Percentiles rank a stretch among this genome's conserved stretches.
phyloP scores from a whole-genome alignment of 139 green algal species.

The Coelastrella sp. region DNA sequence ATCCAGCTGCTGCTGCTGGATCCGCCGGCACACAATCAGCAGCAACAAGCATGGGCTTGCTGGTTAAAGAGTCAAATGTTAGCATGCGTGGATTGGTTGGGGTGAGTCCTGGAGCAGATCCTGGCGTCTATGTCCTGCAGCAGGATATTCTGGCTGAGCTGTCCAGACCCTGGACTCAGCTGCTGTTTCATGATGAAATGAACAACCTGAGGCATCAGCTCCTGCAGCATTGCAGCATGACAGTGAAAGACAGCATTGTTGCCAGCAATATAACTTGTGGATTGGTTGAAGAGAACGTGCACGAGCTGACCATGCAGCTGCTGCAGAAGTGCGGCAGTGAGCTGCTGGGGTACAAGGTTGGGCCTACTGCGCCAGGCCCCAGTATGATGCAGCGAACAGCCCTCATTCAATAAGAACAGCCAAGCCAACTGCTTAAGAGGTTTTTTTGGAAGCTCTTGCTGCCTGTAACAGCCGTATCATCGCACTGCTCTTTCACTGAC shows the following conservation, averaged over 20 bases:
- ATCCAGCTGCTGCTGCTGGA: neutral
- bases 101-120: neutral
- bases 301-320: slow-evolving; percentile 8
- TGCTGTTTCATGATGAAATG: slow-evolving; percentile 36
- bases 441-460: no score
- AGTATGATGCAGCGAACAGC: neutral
- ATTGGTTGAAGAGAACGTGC: neutral
- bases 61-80: neutral
- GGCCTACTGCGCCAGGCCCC: neutral
- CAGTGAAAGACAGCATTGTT: neutral
- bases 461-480: no score
- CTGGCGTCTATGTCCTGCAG: slow-evolving; percentile 32
- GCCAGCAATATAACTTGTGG: neutral
- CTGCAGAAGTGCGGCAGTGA: slow-evolving; percentile 24
- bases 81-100: slow-evolving; percentile 3
- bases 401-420: no score
- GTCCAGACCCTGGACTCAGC: slow-evolving; percentile 27
- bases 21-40: neutral
- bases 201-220: slow-evolving; percentile 18
- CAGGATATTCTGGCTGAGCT: slow-evolving; percentile 17
- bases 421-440: no score
- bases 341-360: slow-evolving; percentile 18
- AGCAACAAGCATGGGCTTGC: neutral
- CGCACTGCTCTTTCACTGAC: no score
- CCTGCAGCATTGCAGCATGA: neutral